Evolutionary conservation across 2,329 filamentous ascomycete species (phyloP), one percentile per base, ranked within the genome.

Genomic region (Ceratocystis eucalypticola): DNA sequence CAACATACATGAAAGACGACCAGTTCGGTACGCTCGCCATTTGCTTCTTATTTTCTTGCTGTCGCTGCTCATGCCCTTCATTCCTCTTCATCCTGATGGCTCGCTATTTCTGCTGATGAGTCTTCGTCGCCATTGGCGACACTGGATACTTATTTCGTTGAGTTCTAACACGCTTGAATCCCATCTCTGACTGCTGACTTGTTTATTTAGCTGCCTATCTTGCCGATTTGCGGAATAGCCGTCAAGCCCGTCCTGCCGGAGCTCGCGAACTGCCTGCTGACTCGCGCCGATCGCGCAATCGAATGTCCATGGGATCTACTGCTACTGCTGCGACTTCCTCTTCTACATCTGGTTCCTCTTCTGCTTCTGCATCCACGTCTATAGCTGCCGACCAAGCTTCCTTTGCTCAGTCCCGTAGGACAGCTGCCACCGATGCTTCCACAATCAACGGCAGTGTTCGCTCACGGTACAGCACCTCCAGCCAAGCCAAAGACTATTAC

Each of bases 161-260:
- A 57, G 53, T 57, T 30, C 53, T 15, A 12, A 33, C 28, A 2
- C 17, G 8, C 20, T 8, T n/a, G 1, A 57, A 33, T 30, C 53
- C 22, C 12, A 33, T 65, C 61, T 66, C 69, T 70, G 61, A 70
- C 68, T 66, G 67, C 67, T 68, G 61, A 67, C 70, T 62, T 48
- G 25, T 66, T 37, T 66, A 33, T 62, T n/a, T 75, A 91, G 88
- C 85, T 70, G 79, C 80, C 68, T 92, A 91, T 74, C 82, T 91
- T 45, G 80, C 86, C 70, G 84, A 86, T 70, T 81, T 93, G 45
- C 86, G 89, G 70, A 84, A 81, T 70, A 88, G 83, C 74, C 84
- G 86, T 64, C 79, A 84, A 66, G 79, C 82, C 45, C 82, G 88
- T 66, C 88, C 88, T 7, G 87, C 84, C 66, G 88, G 88, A 69